These are phyloP conservation scores for Juncus effusus DNA, from an alignment of 176 grass and related monocot species.

Conservation along the genomic window DNA sequence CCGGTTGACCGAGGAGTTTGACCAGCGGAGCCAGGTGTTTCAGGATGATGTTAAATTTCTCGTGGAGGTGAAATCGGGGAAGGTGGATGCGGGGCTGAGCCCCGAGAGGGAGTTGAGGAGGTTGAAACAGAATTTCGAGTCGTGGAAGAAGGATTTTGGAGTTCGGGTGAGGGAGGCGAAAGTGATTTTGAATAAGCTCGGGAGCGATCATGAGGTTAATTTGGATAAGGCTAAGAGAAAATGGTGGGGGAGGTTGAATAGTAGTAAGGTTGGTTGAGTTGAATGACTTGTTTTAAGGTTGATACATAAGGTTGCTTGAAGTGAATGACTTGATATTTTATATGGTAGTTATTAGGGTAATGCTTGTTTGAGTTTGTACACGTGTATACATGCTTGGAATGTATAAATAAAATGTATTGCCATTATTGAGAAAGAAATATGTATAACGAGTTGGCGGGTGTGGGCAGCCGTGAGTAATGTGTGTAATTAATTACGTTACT, in stretches of 20 bases:
- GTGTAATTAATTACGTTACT: conserved; percentile 17
- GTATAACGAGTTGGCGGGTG: conserved; percentile 8
- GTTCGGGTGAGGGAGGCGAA: conserved; percentile 71
- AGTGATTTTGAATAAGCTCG: conserved; percentile 86
- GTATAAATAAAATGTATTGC: not conserved
- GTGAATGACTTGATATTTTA: too few relatives aligned
- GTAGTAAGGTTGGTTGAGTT: conserved; percentile 53
- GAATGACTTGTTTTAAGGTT: not conserved
- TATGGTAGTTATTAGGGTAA: not conserved
- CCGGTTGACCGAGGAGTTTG: conserved; percentile 61
- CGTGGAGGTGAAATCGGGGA: conserved; percentile 89
- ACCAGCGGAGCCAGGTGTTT: conserved; percentile 82
- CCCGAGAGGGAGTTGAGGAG: conserved; percentile 71
- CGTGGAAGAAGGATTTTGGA: conserved; percentile 83
- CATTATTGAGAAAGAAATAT: not conserved
- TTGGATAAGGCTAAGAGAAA: conserved; percentile 75
- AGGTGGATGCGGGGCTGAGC: conserved; percentile 74
- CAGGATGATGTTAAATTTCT: conserved; percentile 76
- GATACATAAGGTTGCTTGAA: too few relatives aligned
- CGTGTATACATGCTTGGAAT: conserved; percentile 3
- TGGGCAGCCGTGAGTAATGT: not conserved
- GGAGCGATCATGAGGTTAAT: conserved; percentile 42
- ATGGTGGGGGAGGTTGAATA: conserved; percentile 88
- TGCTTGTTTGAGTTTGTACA: not conserved
- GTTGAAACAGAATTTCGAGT: conserved; percentile 86